Percentiles rank a stretch among this genome's conserved stretches.
Conservation (phyloP, 2,329 filamentous ascomycete species). For the Pezicula rhizophila region DNA sequence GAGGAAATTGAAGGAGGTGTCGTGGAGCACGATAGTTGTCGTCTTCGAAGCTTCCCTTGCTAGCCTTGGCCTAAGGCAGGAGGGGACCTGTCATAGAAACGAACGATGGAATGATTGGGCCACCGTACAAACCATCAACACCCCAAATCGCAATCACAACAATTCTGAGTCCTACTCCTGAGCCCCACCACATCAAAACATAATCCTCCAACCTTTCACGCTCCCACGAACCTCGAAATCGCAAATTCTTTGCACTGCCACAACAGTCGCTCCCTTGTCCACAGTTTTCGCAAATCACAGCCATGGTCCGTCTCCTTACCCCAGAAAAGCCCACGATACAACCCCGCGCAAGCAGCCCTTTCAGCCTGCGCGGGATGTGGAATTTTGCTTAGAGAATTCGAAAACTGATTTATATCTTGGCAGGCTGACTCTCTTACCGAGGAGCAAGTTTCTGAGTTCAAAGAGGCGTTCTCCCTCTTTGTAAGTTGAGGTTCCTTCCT, state of each 20-base stretch:
- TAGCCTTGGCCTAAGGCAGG: not conserved
- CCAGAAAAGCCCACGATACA: not conserved
- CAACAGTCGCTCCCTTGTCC: not conserved
- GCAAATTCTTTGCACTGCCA: not conserved
- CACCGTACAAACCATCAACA: not conserved
- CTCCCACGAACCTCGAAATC: not conserved
- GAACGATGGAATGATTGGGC: not conserved
- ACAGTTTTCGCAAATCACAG: not conserved
- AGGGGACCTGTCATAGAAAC: not conserved
- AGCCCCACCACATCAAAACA: conserved; percentile 1
- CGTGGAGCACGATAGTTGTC: not conserved
- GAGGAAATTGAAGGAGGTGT: not conserved
- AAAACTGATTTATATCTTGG: conserved; percentile 11
- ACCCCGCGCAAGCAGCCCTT: conserved; percentile 19
- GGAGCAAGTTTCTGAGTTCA: conserved; percentile 99
- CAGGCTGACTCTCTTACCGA: conserved; percentile 98
- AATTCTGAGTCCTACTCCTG: conserved; percentile 1
- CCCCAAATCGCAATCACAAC: conserved; percentile 4
- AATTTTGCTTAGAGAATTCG: conserved; percentile 17
- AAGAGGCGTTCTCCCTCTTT: conserved; percentile 99
- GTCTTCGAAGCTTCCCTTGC: not conserved
- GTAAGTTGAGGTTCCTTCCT: conserved; percentile 54
- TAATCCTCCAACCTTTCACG: not conserved
- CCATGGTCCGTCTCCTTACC: not conserved
- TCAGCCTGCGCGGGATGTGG: conserved; percentile 7